Percentiles rank a stretch among this genome's conserved stretches.
These are phyloP conservation scores for Amaranthus hypochondriacus DNA, from an alignment of 148 eudicot species.

Conservation along the genomic window DNA sequence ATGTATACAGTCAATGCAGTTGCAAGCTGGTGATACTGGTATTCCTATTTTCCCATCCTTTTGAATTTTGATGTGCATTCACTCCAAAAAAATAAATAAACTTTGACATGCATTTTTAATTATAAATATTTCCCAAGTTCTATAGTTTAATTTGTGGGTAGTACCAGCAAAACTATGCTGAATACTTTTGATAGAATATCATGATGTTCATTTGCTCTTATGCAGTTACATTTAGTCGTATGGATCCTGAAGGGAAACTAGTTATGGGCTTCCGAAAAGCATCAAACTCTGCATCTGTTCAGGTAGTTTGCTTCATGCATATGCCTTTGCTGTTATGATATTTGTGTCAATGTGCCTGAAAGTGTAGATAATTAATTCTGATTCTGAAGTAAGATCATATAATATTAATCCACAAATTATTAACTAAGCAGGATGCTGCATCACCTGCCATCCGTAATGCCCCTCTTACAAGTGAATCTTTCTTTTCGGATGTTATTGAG, in stretches of 20 bases:
- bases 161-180: constrained; percentile 2
- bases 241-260: constrained; percentile 92
- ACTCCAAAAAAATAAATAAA: not conserved
- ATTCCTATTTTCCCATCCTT: constrained; percentile 6
- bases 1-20: constrained; percentile 95
- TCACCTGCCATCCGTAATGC: constrained; percentile 30
- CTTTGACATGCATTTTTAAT: too few species aligned
- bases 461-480: constrained; percentile 37
- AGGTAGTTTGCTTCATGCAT: constrained; percentile 34
- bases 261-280: constrained; percentile 92
- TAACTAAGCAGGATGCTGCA: constrained; percentile 36
- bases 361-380: not conserved
- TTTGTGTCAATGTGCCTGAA: constrained; percentile 4
- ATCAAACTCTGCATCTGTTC: constrained; percentile 39
- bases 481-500: constrained; percentile 33
- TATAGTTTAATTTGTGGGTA: constrained; percentile 1
- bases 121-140: not conserved
- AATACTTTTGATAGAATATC: constrained; percentile 4
- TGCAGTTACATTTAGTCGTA: constrained; percentile 89
- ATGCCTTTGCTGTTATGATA: not conserved
- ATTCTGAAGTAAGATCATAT: constrained; percentile 7
- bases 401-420: constrained; percentile 16
- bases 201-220: constrained; percentile 17
- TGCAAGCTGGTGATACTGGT: constrained; percentile 99
- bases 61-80: constrained; percentile 1